Conservation (phyloP, 176 grass and related monocot species). For the Microstegium vimineum region DNA sequence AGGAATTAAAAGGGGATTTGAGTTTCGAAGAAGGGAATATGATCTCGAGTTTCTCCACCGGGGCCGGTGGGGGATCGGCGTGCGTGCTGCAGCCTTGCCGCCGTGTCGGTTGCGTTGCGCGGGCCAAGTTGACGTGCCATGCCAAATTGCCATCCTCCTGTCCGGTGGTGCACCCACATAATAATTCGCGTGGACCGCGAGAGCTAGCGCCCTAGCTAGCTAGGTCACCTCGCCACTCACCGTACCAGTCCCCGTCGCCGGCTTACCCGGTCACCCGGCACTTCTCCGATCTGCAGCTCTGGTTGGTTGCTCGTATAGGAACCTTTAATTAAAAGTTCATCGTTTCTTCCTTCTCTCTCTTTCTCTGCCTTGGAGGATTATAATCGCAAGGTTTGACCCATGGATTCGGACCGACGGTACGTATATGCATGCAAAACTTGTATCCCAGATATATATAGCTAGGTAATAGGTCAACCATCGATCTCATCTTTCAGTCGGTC, state of each 20-base stretch:
- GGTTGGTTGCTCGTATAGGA: background rate
- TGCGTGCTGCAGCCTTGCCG: no score
- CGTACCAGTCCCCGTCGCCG: background rate
- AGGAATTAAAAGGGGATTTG: no score
- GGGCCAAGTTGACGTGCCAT: slow-evolving; percentile 13
- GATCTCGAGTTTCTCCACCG: background rate
- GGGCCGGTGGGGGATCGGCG: background rate
- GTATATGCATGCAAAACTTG: background rate
- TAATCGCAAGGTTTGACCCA: background rate
- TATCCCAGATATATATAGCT: no score
- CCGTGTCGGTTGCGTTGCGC: background rate
- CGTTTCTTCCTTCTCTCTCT: no score
- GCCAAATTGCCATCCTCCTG: background rate
- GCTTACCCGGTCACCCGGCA: background rate
- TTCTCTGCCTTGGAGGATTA: background rate
- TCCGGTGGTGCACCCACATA: slow-evolving; percentile 9
- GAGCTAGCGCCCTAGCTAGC: background rate
- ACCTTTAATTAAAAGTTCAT: background rate
- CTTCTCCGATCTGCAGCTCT: background rate
- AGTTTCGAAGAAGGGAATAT: no score
- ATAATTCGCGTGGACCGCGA: background rate
- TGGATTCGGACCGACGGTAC: no score
- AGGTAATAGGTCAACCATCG: no score
- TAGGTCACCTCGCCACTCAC: no score
- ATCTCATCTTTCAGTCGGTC: no score